Evolutionary conservation across 306 rosid genomes (phyloP).

Genomic region (Oemleria cerasiformis): DNA sequence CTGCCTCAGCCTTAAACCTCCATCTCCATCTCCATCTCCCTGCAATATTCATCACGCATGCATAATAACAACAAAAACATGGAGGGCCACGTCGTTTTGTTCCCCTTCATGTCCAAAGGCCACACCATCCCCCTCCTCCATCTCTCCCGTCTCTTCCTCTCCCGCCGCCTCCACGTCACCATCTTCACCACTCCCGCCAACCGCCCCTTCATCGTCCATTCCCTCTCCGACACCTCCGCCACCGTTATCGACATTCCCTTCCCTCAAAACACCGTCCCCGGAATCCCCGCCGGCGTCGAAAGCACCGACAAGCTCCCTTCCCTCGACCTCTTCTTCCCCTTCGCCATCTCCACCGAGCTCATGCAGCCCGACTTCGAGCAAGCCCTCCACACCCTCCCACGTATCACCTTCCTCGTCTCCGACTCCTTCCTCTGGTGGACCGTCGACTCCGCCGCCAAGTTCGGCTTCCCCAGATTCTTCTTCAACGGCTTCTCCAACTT

Average conservation of each 20-base stretch:
- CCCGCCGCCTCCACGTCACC: slow-evolving; percentile 29
- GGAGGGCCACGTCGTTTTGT: slow-evolving; percentile 27
- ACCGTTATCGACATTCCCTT: slow-evolving; percentile 32
- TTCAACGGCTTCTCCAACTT: slow-evolving; percentile 31
- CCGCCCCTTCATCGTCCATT: slow-evolving; percentile 29
- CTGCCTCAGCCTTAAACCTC: too few species aligned
- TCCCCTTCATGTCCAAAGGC: slow-evolving; percentile 62
- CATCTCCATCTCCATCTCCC: too few species aligned
- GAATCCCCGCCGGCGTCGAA: too few species aligned
- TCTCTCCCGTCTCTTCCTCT: slow-evolving; percentile 40
- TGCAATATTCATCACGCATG: too few species aligned
- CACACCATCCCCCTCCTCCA: slow-evolving; percentile 54
- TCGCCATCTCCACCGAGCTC: slow-evolving; percentile 23
- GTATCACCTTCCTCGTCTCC: slow-evolving; percentile 37
- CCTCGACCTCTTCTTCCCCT: slow-evolving; percentile 19
- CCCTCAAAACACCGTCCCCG: slow-evolving; percentile 15
- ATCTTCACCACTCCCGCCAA: slow-evolving; percentile 43
- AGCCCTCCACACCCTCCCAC: slow-evolving; percentile 24
- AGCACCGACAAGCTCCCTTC: slow-evolving; percentile 30
- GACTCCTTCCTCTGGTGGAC: slow-evolving; percentile 57
- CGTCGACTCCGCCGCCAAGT: slow-evolving; percentile 36
- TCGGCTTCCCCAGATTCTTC: slow-evolving; percentile 25
- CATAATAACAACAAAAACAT: background rate
- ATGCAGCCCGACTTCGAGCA: slow-evolving; percentile 40
- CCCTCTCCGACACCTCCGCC: slow-evolving; percentile 29